These are phyloP conservation scores for Rutstroemia sp. DNA, from an alignment of 2,329 filamentous ascomycete species.

Conservation along the genomic window DNA sequence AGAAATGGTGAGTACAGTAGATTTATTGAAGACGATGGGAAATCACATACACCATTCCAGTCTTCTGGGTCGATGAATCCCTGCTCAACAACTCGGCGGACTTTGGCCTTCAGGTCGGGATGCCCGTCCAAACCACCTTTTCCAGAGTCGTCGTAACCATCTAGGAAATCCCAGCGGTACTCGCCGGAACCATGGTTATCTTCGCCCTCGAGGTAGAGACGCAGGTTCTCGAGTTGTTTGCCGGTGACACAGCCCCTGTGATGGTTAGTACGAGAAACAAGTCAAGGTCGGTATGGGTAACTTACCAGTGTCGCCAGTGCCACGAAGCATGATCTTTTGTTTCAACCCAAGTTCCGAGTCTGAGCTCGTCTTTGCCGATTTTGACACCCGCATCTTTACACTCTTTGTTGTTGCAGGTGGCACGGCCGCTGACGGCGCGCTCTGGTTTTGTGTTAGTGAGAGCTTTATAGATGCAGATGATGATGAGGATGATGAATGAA, in stretches of 20 bases:
- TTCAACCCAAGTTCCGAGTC: constrained; percentile 67
- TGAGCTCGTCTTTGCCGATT: constrained; percentile 71
- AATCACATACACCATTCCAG: constrained; percentile 71
- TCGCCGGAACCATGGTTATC: constrained; percentile 42
- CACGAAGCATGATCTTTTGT: constrained; percentile 54
- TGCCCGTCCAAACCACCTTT: constrained; percentile 41
- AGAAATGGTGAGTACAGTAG: constrained; percentile 2
- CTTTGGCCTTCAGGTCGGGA: constrained; percentile 62
- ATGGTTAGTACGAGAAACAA: neutral
- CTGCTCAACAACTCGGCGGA: constrained; percentile 62
- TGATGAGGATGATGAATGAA: no score
- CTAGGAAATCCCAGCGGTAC: constrained; percentile 36
- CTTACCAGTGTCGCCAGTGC: constrained; percentile 83
- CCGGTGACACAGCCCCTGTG: constrained; percentile 84
- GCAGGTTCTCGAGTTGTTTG: constrained; percentile 58
- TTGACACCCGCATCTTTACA: constrained; percentile 68
- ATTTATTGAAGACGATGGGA: neutral
- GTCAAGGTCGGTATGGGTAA: neutral
- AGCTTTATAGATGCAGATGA: no score
- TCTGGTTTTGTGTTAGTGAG: constrained; percentile 43
- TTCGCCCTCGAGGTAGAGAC: constrained; percentile 43
- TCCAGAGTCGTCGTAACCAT: constrained; percentile 73
- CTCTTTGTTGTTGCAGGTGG: constrained; percentile 59
- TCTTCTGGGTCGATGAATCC: constrained; percentile 80
- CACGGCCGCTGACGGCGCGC: constrained; percentile 60